These are phyloP conservation scores for Spizellomyces punctatus DNA, from an alignment of 192 early-diverging fungal genomes.

Conservation along the genomic window DNA sequence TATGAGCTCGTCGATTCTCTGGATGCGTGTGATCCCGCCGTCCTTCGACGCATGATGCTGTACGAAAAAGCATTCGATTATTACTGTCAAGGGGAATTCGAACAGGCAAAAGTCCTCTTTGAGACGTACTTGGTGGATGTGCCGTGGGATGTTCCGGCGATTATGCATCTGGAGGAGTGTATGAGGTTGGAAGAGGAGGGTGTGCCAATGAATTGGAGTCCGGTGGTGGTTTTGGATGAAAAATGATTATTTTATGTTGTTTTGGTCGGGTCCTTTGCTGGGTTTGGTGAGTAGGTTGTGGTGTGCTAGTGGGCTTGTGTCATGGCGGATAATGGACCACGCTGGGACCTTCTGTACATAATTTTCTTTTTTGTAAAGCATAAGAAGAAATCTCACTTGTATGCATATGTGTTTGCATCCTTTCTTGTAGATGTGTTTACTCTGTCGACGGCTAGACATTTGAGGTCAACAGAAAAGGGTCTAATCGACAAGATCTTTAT, in stretches of 20 bases:
- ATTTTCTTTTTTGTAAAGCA: too few relatives aligned
- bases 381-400: too few relatives aligned
- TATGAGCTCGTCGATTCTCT: constrained; percentile 26
- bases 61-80: constrained; percentile 33
- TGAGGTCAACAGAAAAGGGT: too few relatives aligned
- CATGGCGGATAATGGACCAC: too few relatives aligned
- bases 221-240: constrained; percentile 34
- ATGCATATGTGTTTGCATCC: too few relatives aligned
- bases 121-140: constrained; percentile 27
- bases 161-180: constrained; percentile 33
- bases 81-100: constrained; percentile 33
- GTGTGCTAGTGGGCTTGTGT: too few relatives aligned
- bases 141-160: constrained; percentile 30
- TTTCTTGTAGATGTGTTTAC: too few relatives aligned
- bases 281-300: too few relatives aligned
- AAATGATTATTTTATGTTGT: constrained; percentile 13
- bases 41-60: constrained; percentile 20
- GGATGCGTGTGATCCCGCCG: constrained; percentile 24
- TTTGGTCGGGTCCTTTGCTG: too few relatives aligned
- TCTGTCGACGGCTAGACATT: too few relatives aligned
- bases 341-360: too few relatives aligned
- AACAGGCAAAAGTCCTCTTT: constrained; percentile 22
- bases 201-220: constrained; percentile 31
- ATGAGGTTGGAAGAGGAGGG: constrained; percentile 34
- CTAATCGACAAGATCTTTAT: too few relatives aligned